phyloP scores from a whole-genome alignment of 1,139 yeast species.

The Candida sp. region DNA sequence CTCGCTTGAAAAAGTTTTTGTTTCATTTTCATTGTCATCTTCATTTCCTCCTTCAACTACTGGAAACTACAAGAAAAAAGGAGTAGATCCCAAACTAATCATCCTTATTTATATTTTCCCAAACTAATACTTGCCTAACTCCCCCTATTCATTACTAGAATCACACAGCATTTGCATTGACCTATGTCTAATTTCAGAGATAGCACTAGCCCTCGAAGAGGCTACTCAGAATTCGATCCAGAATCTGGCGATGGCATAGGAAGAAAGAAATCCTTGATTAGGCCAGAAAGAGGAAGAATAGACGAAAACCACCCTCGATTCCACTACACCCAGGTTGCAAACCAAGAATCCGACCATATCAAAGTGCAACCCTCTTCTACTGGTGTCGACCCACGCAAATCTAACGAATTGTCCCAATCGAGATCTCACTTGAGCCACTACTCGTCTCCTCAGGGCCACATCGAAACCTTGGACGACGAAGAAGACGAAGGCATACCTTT shows the following conservation, averaged over 20 bases:
- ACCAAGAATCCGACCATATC: conserved; percentile 67
- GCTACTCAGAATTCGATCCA: conserved; percentile 49
- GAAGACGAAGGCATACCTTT: conserved; percentile 48
- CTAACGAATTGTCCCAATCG: conserved; percentile 16
- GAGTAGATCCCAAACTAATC: not conserved
- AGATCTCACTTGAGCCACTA: conserved; percentile 14
- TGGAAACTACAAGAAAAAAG: no score
- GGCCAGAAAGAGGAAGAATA: conserved; percentile 80
- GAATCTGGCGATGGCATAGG: conserved; percentile 49
- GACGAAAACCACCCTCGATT: conserved; percentile 72
- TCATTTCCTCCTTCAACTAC: not conserved
- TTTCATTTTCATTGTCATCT: not conserved
- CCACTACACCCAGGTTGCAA: conserved; percentile 83
- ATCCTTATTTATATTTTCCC: not conserved
- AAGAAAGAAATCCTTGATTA: conserved; percentile 71
- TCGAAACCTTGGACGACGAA: conserved; percentile 12
- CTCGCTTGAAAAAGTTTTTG: not conserved
- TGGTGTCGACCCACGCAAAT: conserved; percentile 65
- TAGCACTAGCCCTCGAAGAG: conserved; percentile 13
- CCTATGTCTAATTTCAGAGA: conserved; percentile 16
- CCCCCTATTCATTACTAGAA: not conserved
- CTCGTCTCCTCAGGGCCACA: not conserved
- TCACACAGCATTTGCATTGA: not conserved
- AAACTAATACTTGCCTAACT: no score
- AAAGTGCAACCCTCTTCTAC: conserved; percentile 73